Percentiles rank a stretch among this genome's conserved stretches.
Evolutionary conservation across 257 asterid species (phyloP).

Genomic region (Capsicum pubescens): DNA sequence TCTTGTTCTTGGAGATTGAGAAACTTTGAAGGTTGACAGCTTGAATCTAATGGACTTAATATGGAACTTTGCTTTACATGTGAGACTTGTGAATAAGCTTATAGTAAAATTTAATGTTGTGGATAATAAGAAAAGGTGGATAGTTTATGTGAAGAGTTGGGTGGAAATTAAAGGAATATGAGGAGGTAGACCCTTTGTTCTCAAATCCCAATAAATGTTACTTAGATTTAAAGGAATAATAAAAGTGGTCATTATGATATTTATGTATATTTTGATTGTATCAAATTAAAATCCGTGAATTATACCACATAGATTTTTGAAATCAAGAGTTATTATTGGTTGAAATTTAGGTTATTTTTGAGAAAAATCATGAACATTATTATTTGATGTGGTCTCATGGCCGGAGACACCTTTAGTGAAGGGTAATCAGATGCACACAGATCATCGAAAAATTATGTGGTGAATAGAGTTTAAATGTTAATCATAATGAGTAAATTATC

Average conservation of each 20-base stretch:
- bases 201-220: conserved; percentile 63
- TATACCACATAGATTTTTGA: conserved; percentile 31
- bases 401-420: no score
- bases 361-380: neutral
- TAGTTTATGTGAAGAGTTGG: neutral
- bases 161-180: conserved; percentile 41
- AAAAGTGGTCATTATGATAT: conserved; percentile 42
- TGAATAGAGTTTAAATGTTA: no score
- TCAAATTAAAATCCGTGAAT: conserved; percentile 45
- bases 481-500: no score
- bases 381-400: no score
- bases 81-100: conserved; percentile 59
- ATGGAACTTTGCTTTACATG: conserved; percentile 53
- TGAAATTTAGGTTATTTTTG: conserved; percentile 27
- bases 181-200: conserved; percentile 36
- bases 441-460: no score
- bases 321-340: conserved; percentile 34
- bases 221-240: conserved; percentile 77
- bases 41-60: conserved; percentile 43
- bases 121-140: conserved; percentile 23
- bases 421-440: no score
- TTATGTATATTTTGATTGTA: conserved; percentile 49
- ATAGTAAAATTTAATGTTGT: conserved; percentile 16
- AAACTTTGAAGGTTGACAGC: conserved; percentile 59
- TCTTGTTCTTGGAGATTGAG: conserved; percentile 48